Conservation (phyloP, 805 yeast genomes). For the Kuraishia hungarica region DNA sequence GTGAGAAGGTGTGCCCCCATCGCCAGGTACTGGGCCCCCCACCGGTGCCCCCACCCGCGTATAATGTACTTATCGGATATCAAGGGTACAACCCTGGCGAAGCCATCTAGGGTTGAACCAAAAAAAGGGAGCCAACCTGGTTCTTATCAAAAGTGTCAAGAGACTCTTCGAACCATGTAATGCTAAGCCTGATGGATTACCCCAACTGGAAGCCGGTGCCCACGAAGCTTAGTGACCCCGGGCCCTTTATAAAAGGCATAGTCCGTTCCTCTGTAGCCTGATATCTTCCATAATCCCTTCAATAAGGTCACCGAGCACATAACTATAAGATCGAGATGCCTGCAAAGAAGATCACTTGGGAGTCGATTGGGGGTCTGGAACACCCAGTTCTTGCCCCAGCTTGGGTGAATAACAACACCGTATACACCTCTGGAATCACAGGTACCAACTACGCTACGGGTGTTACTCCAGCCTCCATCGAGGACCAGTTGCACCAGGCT, state of each 20-base stretch:
- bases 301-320: too few species aligned
- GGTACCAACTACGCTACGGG: constrained; percentile 15
- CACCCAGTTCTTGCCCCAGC: constrained; percentile 26
- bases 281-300: background rate
- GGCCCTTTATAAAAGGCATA: background rate
- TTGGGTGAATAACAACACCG: constrained; percentile 23
- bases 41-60: background rate
- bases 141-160: background rate
- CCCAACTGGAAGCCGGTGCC: too few species aligned
- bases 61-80: background rate
- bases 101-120: background rate
- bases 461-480: constrained; percentile 26
- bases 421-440: constrained; percentile 35
- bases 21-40: background rate
- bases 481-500: constrained; percentile 29
- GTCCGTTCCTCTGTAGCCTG: background rate
- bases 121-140: too few species aligned
- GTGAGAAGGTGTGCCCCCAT: too few species aligned
- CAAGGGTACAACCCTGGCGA: background rate
- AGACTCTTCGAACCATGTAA: too few species aligned
- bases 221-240: background rate
- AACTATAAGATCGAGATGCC: background rate
- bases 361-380: constrained; percentile 22
- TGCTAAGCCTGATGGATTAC: too few species aligned
- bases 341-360: constrained; percentile 19